Evolutionary conservation across 805 yeast genomes (phyloP).

Genomic region (Komagataella populi): DNA sequence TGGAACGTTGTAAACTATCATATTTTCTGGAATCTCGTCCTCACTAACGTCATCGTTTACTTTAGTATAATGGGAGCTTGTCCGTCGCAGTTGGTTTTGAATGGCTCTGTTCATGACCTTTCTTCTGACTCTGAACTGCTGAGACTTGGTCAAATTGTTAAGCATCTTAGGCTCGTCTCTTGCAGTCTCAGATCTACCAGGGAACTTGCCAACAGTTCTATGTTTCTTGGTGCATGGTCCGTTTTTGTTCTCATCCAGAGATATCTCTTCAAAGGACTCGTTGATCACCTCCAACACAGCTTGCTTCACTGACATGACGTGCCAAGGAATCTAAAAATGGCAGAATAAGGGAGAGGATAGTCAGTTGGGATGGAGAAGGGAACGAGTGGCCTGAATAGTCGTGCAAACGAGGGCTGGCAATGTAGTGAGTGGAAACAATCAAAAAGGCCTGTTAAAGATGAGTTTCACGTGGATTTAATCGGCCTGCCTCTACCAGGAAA

Average conservation of each 20-base stretch:
- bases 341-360: not conserved
- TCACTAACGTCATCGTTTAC: conserved; percentile 14
- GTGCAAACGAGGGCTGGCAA: not conserved
- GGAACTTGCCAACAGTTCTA: not conserved
- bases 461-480: not conserved
- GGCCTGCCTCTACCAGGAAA: not conserved
- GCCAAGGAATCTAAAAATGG: not conserved
- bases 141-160: not conserved
- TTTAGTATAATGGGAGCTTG: not conserved
- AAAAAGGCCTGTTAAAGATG: not conserved
- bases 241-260: conserved; percentile 4
- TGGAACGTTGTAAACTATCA: conserved; percentile 52
- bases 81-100: not conserved
- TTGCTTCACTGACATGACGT: not conserved
- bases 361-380: not conserved
- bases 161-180: not conserved
- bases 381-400: not conserved
- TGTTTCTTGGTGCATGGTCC: not conserved
- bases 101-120: not conserved
- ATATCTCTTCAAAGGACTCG: conserved; percentile 21
- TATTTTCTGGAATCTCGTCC: conserved; percentile 38
- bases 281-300: conserved; percentile 11
- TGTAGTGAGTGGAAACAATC: not conserved
- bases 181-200: not conserved
- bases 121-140: not conserved